Percentiles rank a stretch among this genome's conserved stretches.
These are phyloP conservation scores for Saccharomyces pastorianus DNA, from an alignment of 1,139 yeast species.

Conservation along the genomic window DNA sequence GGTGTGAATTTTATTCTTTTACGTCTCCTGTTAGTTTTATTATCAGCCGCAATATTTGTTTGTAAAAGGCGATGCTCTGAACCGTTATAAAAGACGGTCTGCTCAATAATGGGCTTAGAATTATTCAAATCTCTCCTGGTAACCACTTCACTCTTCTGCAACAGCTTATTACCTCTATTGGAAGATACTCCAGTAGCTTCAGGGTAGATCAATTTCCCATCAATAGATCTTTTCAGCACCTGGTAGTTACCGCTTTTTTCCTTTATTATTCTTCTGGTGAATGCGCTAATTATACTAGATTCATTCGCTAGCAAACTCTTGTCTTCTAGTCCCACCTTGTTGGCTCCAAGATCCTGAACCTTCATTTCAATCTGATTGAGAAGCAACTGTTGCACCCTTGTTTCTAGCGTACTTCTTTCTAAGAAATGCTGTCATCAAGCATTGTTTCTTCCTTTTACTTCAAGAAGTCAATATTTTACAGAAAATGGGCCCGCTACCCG, in stretches of 20 bases:
- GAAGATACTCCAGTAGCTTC: constrained; percentile 32
- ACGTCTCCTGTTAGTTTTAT: constrained; percentile 3
- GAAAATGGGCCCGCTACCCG: not conserved
- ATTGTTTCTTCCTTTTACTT: not conserved
- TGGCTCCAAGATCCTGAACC: no score
- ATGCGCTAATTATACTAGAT: constrained; percentile 15
- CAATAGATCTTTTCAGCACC: constrained; percentile 22
- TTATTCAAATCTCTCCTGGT: constrained; percentile 32
- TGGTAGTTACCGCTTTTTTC: constrained; percentile 31
- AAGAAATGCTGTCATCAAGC: constrained; percentile 6
- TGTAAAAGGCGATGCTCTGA: constrained; percentile 30
- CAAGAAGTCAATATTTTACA: not conserved
- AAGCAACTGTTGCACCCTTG: not conserved
- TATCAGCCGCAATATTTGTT: constrained; percentile 7
- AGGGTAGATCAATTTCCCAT: constrained; percentile 23
- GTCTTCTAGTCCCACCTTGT: not conserved
- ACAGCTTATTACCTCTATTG: constrained; percentile 56
- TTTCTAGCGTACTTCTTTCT: not conserved
- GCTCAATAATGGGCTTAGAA: constrained; percentile 34
- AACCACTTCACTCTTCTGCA: constrained; percentile 39
- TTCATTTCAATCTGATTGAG: not conserved
- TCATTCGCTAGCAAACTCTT: constrained; percentile 6
- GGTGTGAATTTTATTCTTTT: constrained; percentile 25
- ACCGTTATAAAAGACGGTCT: constrained; percentile 31
- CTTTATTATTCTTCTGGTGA: constrained; percentile 26